Conservation (phyloP, 208 protist species). For the Leishmania tarentolae region DNA sequence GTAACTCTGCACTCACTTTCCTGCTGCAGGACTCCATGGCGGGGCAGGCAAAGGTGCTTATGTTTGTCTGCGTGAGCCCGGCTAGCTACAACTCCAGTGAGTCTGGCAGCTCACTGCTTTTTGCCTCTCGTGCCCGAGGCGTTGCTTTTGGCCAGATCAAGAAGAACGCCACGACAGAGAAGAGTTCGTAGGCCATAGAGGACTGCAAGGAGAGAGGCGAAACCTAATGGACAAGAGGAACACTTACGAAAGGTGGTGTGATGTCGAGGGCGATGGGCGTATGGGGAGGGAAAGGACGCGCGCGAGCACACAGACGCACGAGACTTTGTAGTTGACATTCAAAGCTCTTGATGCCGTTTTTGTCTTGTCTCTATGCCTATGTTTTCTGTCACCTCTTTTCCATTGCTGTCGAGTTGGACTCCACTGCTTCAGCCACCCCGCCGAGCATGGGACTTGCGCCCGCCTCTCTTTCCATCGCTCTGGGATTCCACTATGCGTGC, state of each 20-base stretch:
- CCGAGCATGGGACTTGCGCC: background rate
- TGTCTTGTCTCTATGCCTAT: background rate
- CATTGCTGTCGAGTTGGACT: background rate
- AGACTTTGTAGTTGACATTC: background rate
- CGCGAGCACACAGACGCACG: background rate
- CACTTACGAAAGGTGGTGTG: background rate
- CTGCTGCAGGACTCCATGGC: slow-evolving; percentile 92
- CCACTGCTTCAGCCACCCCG: background rate
- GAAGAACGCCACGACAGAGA: slow-evolving; percentile 70
- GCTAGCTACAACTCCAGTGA: slow-evolving; percentile 94
- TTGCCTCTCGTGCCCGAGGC: slow-evolving; percentile 89
- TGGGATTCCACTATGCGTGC: background rate
- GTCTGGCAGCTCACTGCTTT: slow-evolving; percentile 87
- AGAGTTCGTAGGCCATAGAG: background rate
- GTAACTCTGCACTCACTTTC: slow-evolving; percentile 92
- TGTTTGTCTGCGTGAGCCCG: slow-evolving; percentile 95
- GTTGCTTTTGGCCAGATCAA: slow-evolving; percentile 89
- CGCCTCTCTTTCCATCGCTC: background rate
- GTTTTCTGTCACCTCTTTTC: background rate
- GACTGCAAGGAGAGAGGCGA: background rate
- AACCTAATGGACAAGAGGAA: background rate
- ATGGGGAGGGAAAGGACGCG: too few species aligned
- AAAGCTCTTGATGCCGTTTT: background rate
- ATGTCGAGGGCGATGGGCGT: background rate
- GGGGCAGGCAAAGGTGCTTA: slow-evolving; percentile 95